phyloP scores from a whole-genome alignment of 495 filamentous ascomycete species.

The Clohesyomyces aquaticus region DNA sequence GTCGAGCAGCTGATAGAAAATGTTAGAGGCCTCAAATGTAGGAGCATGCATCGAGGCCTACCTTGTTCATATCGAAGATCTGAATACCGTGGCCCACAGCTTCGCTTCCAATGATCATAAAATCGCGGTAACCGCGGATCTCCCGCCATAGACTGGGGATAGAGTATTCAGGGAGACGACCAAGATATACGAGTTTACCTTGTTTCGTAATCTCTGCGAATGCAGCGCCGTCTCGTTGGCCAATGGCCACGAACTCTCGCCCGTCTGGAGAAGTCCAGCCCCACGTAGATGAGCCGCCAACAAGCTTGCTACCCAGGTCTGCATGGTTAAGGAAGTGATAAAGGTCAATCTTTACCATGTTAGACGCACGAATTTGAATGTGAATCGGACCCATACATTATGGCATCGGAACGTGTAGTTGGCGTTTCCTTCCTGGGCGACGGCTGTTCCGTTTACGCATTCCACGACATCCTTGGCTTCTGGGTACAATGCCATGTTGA shows the following conservation, averaged over 20 bases:
- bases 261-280: constrained; percentile 62
- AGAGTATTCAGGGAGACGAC: constrained; percentile 46
- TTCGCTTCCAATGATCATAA: constrained; percentile 38
- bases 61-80: constrained; percentile 48
- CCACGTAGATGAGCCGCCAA: constrained; percentile 48
- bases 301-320: constrained; percentile 51
- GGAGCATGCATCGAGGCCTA: too few relatives aligned
- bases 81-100: constrained; percentile 39
- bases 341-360: constrained; percentile 50
- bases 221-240: constrained; percentile 60
- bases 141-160: constrained; percentile 36
- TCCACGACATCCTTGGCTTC: constrained; percentile 24
- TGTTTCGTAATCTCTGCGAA: constrained; percentile 58
- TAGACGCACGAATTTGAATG: neutral
- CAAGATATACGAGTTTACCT: constrained; percentile 60
- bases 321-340: constrained; percentile 59
- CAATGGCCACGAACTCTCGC: constrained; percentile 62
- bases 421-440: constrained; percentile 1
- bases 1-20: constrained; percentile 33
- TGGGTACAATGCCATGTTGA: constrained; percentile 29
- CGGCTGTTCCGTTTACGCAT: constrained; percentile 56
- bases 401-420: constrained; percentile 57
- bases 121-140: constrained; percentile 32
- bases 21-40: too few relatives aligned
- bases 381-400: constrained; percentile 37